phyloP scores from a whole-genome alignment of 768 basidiomycete species.

The Lactarius vividus region DNA sequence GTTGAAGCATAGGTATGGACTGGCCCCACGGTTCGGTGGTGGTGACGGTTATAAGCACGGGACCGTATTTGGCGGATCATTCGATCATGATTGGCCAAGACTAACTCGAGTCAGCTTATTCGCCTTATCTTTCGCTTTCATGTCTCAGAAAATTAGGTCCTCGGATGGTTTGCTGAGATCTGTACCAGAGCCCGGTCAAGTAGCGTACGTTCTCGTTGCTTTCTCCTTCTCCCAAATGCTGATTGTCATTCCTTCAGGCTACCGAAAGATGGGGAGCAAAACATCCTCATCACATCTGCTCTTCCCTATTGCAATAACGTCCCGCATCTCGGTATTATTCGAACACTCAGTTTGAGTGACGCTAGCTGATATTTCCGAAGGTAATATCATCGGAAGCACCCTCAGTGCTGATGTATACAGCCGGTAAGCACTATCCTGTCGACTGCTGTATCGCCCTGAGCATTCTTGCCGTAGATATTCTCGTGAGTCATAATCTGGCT shows the following conservation, averaged over 20 bases:
- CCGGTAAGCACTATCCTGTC: constrained; percentile 53
- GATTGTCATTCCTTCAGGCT: constrained; percentile 40
- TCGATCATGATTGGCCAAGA: neutral
- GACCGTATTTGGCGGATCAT: constrained; percentile 7
- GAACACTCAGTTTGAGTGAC: constrained; percentile 15
- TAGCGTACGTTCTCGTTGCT: constrained; percentile 38
- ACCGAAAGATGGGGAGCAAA: constrained; percentile 83
- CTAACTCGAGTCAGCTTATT: constrained; percentile 1
- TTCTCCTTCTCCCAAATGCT: constrained; percentile 9
- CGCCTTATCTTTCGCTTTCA: constrained; percentile 13
- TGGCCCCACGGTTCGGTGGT: neutral
- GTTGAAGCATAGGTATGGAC: neutral
- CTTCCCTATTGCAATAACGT: constrained; percentile 97
- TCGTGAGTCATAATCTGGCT: constrained; percentile 41
- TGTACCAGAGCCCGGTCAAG: constrained; percentile 43
- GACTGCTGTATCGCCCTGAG: constrained; percentile 13
- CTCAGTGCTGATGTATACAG: constrained; percentile 97
- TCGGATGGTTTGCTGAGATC: constrained; percentile 45
- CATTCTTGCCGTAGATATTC: constrained; percentile 47
- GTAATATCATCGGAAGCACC: constrained; percentile 93
- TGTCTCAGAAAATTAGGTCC: constrained; percentile 42
- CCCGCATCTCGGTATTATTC: constrained; percentile 78
- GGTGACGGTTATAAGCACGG: neutral
- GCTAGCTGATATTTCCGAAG: constrained; percentile 35
- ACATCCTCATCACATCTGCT: constrained; percentile 91